phyloP scores from a whole-genome alignment of 2,329 filamentous ascomycete genomes.

The Mollisiaceae sp. region DNA sequence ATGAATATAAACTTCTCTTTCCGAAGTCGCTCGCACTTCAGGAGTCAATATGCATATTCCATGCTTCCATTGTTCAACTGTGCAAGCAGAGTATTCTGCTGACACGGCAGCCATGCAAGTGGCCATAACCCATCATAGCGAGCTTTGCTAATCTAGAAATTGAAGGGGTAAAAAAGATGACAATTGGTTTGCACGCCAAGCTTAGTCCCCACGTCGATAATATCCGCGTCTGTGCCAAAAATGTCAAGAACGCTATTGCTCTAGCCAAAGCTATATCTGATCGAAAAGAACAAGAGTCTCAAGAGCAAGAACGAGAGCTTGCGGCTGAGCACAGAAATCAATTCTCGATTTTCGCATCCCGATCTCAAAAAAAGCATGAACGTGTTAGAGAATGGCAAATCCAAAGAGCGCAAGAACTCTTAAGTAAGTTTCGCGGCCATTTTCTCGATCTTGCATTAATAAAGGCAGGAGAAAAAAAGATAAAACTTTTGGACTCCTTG shows the following conservation, averaged over 20 bases:
- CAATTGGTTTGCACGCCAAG: conserved; percentile 19
- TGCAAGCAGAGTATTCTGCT: conserved; percentile 45
- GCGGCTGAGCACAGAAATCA: conserved; percentile 21
- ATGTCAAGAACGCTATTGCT: conserved; percentile 29
- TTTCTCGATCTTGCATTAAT: conserved; percentile 17
- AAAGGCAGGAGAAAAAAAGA: conserved; percentile 15
- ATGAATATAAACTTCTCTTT: conserved; percentile 46
- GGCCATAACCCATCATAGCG: conserved; percentile 15
- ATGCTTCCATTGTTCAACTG: conserved; percentile 45
- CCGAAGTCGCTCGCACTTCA: conserved; percentile 44
- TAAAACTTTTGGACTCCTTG: conserved; percentile 23
- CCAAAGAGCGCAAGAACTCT: conserved; percentile 14
- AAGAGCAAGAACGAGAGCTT: conserved; percentile 26
- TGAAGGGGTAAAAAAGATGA: conserved; percentile 26
- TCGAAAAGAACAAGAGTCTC: conserved; percentile 23
- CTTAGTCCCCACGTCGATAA: conserved; percentile 23
- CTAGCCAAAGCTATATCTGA: conserved; percentile 26
- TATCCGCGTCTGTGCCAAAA: conserved; percentile 24
- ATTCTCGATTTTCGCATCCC: conserved; percentile 16
- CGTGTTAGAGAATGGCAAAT: conserved; percentile 19
- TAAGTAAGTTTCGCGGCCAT: conserved; percentile 17
- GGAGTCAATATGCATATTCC: conserved; percentile 44
- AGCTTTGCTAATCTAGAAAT: conserved; percentile 24
- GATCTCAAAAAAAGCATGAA: conserved; percentile 20
- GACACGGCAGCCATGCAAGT: conserved; percentile 26